phyloP scores from a whole-genome alignment of 768 basidiomycete genomes.

The Multifurca ochricompacta region DNA sequence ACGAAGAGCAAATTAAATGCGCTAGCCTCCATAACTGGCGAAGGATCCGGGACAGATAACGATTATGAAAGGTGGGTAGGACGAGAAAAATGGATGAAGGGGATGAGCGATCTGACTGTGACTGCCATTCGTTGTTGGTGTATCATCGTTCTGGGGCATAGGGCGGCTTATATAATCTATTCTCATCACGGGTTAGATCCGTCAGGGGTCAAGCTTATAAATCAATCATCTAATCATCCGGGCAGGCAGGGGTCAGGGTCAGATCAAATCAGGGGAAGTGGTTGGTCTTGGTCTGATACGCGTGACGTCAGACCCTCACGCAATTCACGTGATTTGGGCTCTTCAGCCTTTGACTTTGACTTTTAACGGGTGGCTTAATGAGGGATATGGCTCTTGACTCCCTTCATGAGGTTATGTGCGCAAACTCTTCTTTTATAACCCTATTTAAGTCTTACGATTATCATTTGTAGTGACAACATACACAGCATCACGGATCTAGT shows the following conservation, averaged over 20 bases:
- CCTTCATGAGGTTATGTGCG: conserved; percentile 15
- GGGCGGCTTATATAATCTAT: conserved; percentile 16
- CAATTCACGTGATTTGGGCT: conserved; percentile 12
- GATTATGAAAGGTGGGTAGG: background rate
- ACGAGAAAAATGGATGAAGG: background rate
- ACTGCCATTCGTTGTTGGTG: conserved; percentile 16
- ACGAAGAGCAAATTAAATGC: background rate
- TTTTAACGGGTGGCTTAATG: background rate
- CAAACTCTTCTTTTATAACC: background rate
- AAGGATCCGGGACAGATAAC: background rate
- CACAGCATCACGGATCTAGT: conserved; percentile 65
- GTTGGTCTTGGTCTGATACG: background rate
- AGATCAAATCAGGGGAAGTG: background rate
- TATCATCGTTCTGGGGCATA: conserved; percentile 19
- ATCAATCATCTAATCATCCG: background rate
- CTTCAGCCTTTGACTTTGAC: too few species aligned
- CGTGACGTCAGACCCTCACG: conserved; percentile 18
- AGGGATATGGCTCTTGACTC: background rate
- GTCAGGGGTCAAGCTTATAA: background rate
- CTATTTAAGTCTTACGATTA: background rate
- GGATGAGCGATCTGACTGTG: conserved; percentile 2
- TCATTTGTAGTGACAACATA: conserved; percentile 47
- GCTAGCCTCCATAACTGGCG: conserved; percentile 10
- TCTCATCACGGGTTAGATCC: conserved; percentile 2
- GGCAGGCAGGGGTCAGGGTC: background rate